phyloP scores from a whole-genome alignment of 1,139 yeast genomes.

The Arxiozyma heterogenica region DNA sequence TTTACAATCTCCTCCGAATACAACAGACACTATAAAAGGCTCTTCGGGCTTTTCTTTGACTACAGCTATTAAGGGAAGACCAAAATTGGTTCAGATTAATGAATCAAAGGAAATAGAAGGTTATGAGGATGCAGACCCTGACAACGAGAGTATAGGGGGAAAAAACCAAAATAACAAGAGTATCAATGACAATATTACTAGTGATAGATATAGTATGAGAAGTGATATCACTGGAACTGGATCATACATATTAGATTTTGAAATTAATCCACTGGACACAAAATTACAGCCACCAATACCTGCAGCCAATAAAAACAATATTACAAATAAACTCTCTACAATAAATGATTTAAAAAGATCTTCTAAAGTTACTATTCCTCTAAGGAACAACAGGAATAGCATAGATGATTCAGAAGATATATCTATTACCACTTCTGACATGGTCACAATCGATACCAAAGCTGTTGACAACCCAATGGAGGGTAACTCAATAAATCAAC shows the following conservation, averaged over 20 bases:
- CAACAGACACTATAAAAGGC: neutral
- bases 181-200: no score
- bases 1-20: no score
- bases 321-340: neutral
- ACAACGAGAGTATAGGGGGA: neutral
- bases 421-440: neutral
- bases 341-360: neutral
- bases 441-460: neutral
- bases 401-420: neutral
- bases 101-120: conserved; percentile 13
- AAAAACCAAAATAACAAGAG: neutral
- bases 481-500: neutral
- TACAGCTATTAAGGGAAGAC: conserved; percentile 65
- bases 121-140: no score
- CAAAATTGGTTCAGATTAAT: conserved; percentile 48
- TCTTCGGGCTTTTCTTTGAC: conserved; percentile 26
- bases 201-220: neutral
- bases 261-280: neutral
- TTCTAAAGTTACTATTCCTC: neutral
- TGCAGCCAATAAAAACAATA: neutral
- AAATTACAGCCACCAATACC: conserved; percentile 6
- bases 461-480: neutral
- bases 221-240: conserved; percentile 1
- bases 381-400: neutral
- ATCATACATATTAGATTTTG: conserved; percentile 3